phyloP scores from a whole-genome alignment of 2,329 filamentous ascomycete species.

The Clonostachys solani region DNA sequence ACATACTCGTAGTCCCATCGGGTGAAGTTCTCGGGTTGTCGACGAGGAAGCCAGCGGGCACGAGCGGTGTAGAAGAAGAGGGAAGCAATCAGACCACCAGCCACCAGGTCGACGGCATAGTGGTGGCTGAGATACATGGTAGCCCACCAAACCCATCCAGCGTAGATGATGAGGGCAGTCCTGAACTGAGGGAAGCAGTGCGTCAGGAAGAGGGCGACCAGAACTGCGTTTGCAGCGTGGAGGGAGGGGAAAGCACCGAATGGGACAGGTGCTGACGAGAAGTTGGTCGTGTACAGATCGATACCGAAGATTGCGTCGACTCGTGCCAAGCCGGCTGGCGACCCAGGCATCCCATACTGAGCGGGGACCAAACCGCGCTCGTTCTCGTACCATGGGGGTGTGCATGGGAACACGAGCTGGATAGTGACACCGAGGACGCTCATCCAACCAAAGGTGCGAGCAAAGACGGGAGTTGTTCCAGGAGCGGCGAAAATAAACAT shows the following conservation, averaged over 20 bases:
- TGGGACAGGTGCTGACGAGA: constrained; percentile 84
- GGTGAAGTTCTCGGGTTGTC: constrained; percentile 80
- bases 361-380: constrained; percentile 85
- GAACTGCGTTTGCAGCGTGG: constrained; percentile 83
- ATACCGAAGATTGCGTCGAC: constrained; percentile 88
- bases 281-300: constrained; percentile 89
- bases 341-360: constrained; percentile 86
- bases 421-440: constrained; percentile 83
- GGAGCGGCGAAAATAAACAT: constrained; percentile 90
- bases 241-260: constrained; percentile 95
- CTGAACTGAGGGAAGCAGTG: constrained; percentile 84
- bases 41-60: constrained; percentile 73
- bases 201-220: constrained; percentile 90
- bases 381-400: constrained; percentile 96
- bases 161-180: constrained; percentile 77
- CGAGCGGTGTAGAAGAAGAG: constrained; percentile 80
- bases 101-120: constrained; percentile 91
- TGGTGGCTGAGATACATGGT: constrained; percentile 98
- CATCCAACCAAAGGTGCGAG: constrained; percentile 87
- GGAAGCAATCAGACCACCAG: constrained; percentile 73
- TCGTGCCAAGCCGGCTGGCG: constrained; percentile 81
- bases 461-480: constrained; percentile 79
- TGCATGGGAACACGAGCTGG: constrained; percentile 88
- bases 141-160: constrained; percentile 95
- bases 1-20: constrained; percentile 96